Evolutionary conservation across 805 yeast genomes (phyloP), one percentile per base, ranked within the genome.

Genomic region (Metschnikowia chrysomelidarum): DNA sequence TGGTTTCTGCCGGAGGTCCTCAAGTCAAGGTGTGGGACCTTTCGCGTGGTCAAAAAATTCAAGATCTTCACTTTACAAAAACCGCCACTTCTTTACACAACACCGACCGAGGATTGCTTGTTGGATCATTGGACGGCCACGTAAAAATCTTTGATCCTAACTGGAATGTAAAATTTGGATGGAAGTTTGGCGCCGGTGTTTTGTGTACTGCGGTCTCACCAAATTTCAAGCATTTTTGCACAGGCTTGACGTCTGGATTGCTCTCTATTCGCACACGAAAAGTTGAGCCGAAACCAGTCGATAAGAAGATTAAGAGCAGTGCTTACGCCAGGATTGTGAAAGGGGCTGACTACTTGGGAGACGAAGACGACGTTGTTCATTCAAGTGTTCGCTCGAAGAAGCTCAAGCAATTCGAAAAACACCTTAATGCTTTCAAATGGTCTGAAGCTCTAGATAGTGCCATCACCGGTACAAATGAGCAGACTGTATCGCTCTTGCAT

Each of bases 61-160:
- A 76, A 51, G 86, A 85, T 47, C 70, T 94, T 54, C 75, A 80
- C 32, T 93, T 93, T 68, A 89, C 89, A 49, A 91, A 93, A 62
- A 85, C 97, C 1, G 96, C 91, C 25, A 89, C 97, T 11, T 80
- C 89, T 42, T 67, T 89, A 44, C 80, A 84, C 34, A 65, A 75
- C 47, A 82, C 91, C 7, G 86, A 78, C 44, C 67, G 78, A 32
- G 91, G 93, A n/a, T 67, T 93, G 28, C 65, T 93, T 19, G 97
- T 95, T 2, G 97, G 98, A 12, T 88, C 97, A 0, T 69, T 93
- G 39, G 98, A 93, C 62, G 98, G 98, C 14, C 98, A 93, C 60
- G 96, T 93, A 41, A 93, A 93, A 61, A 89, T 89, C 28, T 87
- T 91, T 57, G 97, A 89, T 59, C 54, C 75, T 25, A 74, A 76